Conservation (phyloP, 768 basidiomycete species). For the Auriculariales sp. region DNA sequence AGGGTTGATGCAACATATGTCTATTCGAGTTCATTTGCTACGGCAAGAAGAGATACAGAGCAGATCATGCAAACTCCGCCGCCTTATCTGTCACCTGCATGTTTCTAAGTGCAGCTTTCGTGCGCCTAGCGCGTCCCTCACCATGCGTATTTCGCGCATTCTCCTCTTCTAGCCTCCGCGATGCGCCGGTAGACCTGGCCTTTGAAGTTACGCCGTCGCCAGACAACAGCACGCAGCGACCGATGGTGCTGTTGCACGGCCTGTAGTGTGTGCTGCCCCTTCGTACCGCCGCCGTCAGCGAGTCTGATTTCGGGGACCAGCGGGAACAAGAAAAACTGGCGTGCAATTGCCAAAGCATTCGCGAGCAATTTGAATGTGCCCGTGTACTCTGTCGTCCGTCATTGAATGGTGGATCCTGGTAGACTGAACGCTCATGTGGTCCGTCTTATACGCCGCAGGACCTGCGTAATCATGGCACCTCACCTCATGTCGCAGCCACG, state of each 20-base stretch:
- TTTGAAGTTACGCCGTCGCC: too few relatives aligned
- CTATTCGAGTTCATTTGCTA: too few relatives aligned
- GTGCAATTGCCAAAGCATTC: slow-evolving; percentile 64
- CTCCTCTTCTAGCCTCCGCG: slow-evolving; percentile 9
- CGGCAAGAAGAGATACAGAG: too few relatives aligned
- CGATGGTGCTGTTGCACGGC: slow-evolving; percentile 48
- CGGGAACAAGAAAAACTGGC: slow-evolving; percentile 85
- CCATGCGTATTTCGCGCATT: slow-evolving; percentile 5
- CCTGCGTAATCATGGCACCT: slow-evolving; percentile 78
- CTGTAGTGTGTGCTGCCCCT: slow-evolving; percentile 17
- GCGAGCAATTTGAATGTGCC: slow-evolving; percentile 46
- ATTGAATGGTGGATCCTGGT: too few relatives aligned
- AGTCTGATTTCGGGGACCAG: slow-evolving; percentile 20
- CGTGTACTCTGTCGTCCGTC: slow-evolving; percentile 54
- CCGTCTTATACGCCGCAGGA: slow-evolving; percentile 38
- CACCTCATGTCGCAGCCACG: slow-evolving; percentile 61
- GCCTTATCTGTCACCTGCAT: neutral
- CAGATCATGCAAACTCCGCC: slow-evolving; percentile 19
- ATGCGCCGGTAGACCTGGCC: slow-evolving; percentile 2
- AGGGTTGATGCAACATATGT: too few relatives aligned
- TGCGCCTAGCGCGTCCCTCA: slow-evolving; percentile 3
- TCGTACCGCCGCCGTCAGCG: slow-evolving; percentile 6
- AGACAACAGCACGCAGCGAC: too few relatives aligned
- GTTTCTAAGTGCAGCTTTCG: slow-evolving; percentile 9
- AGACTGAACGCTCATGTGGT: too few relatives aligned